Evolutionary conservation across 371 early-diverging fungal genomes (phyloP).

Genomic region (Apophysomyces variabilis): DNA sequence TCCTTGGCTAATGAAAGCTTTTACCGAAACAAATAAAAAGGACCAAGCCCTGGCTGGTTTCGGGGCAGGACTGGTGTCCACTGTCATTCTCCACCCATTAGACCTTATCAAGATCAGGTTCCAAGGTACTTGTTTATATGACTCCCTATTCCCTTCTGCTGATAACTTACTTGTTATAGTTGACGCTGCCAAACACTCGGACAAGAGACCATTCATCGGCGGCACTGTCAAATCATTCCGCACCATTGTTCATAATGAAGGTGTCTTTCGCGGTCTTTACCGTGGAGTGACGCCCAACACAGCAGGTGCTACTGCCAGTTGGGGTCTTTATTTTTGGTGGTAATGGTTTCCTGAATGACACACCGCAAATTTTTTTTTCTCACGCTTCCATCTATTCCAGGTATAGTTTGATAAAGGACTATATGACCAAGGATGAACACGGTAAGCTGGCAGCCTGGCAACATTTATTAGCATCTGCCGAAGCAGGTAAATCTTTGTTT

Average conservation of each 20-base stretch:
- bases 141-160: neutral
- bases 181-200: conserved; percentile 49
- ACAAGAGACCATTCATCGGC: conserved; percentile 58
- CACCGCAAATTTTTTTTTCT: neutral
- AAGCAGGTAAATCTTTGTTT: conserved; percentile 56
- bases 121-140: conserved; percentile 63
- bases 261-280: conserved; percentile 78
- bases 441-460: conserved; percentile 68
- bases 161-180: conserved; percentile 34
- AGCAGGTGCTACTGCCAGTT: conserved; percentile 90
- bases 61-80: conserved; percentile 84
- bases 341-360: conserved; percentile 32
- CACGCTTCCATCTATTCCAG: conserved; percentile 27
- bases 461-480: conserved; percentile 83
- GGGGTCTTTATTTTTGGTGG: conserved; percentile 97
- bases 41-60: conserved; percentile 94
- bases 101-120: conserved; percentile 92
- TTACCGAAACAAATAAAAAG: conserved; percentile 28
- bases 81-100: conserved; percentile 85
- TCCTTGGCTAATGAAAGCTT: neutral
- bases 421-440: conserved; percentile 69
- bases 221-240: conserved; percentile 72
- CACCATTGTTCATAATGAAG: conserved; percentile 58
- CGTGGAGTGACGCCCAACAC: conserved; percentile 90
- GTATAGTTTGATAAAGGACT: conserved; percentile 77